Base-by-base conservation (phyloP, 306 rosid species). In the Corylus heterophylla region DNA sequence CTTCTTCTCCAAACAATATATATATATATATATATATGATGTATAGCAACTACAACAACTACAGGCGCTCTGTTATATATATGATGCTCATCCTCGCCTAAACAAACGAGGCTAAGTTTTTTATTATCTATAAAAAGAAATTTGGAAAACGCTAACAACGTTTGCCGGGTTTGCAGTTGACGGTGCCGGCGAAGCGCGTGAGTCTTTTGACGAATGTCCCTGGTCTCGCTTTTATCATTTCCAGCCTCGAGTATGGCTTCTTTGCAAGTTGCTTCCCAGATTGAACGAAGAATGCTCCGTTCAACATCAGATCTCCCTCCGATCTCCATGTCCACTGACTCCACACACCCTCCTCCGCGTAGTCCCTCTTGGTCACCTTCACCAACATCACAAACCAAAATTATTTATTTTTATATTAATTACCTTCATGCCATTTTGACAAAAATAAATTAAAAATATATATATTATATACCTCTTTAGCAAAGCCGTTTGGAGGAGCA, bases 321-420 rank as follows among this genome's bases (percentile, higher is more conserved):
- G 98, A 94, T 82, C 90, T 88, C 97, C 96, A 94, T 54, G 74
- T 88, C 98, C 98, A 90, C 0, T 3, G 18, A 71, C 18, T 63
- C 97, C 97, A 90, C 11, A 37, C 80, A 0, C 8, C 4, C 77
- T 63, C 79, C 0, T 37, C 18, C 3, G 92, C 35, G 76, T 90
- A 81, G 14, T 92, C 96, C 72, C 97, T 87, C 86, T 90, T 87
- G 1, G 96, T 90, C 73, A 94, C 83, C 97, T 92, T 85, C 85
- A 85, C 16, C 71, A 81, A 76, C 54, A 69, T 69, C 82, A 58
- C 59, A n/a, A 39, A 14, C 63, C 12, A 63, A 54, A 54, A 18
- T 6, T 42, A 42, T 42, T 42, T 6, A 42, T 42, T 42, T 42
- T 42, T 22, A 22, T 22, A 22, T 22, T 22, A 22, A 22, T 22